Evolutionary conservation across 2,329 filamentous ascomycete species (phyloP).

Genomic region (Fusarium heterosporum): DNA sequence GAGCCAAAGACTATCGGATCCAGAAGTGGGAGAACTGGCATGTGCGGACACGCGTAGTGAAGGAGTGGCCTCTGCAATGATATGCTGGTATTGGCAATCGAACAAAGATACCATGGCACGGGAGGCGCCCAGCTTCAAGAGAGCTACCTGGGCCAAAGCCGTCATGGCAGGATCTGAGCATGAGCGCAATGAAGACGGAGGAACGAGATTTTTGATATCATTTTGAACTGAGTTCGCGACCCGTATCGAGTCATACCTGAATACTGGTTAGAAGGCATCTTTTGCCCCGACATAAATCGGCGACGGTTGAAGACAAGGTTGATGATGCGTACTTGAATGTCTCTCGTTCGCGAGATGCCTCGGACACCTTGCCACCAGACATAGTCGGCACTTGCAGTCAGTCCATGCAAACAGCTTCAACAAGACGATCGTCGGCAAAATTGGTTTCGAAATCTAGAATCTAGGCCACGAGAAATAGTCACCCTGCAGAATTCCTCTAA

Average conservation of each 20-base stretch:
- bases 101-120: slow-evolving; percentile 64
- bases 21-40: slow-evolving; percentile 34
- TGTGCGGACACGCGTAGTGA: slow-evolving; percentile 51
- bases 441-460: neutral
- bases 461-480: slow-evolving; percentile 3
- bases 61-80: slow-evolving; percentile 64
- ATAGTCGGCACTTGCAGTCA: slow-evolving; percentile 12
- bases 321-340: slow-evolving; percentile 47
- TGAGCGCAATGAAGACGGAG: slow-evolving; percentile 43
- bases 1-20: slow-evolving; percentile 43
- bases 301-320: neutral
- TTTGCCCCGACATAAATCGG: neutral
- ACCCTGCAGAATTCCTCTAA: slow-evolving; percentile 8
- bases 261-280: slow-evolving; percentile 6
- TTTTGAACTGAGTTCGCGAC: slow-evolving; percentile 39
- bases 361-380: slow-evolving; percentile 26
- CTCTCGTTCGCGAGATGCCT: slow-evolving; percentile 49
- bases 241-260: slow-evolving; percentile 37
- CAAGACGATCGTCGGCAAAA: neutral
- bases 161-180: slow-evolving; percentile 58
- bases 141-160: slow-evolving; percentile 62
- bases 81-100: slow-evolving; percentile 59
- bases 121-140: slow-evolving; percentile 56
- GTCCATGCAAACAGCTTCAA: slow-evolving; percentile 10
- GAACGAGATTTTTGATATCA: slow-evolving; percentile 36